These are phyloP conservation scores for Apophysomyces trapeziformis DNA, from an alignment of 371 early-diverging fungal species.

Conservation along the genomic window DNA sequence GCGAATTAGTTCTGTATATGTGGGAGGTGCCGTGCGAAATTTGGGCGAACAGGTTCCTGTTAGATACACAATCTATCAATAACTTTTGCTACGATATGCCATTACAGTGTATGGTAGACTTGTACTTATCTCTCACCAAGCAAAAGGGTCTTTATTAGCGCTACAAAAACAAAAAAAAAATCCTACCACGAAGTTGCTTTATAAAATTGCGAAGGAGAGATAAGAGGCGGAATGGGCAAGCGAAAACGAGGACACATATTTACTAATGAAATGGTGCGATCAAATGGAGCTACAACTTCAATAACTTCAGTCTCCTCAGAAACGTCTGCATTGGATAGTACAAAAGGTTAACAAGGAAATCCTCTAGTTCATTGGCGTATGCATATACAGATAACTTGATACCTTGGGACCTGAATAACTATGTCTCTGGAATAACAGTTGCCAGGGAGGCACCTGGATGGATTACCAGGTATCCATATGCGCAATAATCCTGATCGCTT, in stretches of 20 bases:
- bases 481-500: too few species aligned
- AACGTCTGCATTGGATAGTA: background rate
- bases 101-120: background rate
- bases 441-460: background rate
- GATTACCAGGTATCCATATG: background rate
- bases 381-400: background rate
- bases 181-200: background rate
- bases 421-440: background rate
- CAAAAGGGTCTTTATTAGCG: constrained; percentile 1
- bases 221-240: background rate
- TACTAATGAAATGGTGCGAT: background rate
- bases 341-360: background rate
- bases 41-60: background rate
- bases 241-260: background rate
- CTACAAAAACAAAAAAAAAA: background rate
- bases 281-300: background rate
- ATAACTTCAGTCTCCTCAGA: background rate
- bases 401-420: background rate
- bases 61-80: background rate
- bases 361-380: background rate
- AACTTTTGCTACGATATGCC: background rate
- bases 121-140: constrained; percentile 5
- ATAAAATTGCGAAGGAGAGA: background rate
- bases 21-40: background rate
- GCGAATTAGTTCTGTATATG: background rate